Base-by-base conservation (phyloP, 116 monocot species). In the Cymodocea nodosa region DNA sequence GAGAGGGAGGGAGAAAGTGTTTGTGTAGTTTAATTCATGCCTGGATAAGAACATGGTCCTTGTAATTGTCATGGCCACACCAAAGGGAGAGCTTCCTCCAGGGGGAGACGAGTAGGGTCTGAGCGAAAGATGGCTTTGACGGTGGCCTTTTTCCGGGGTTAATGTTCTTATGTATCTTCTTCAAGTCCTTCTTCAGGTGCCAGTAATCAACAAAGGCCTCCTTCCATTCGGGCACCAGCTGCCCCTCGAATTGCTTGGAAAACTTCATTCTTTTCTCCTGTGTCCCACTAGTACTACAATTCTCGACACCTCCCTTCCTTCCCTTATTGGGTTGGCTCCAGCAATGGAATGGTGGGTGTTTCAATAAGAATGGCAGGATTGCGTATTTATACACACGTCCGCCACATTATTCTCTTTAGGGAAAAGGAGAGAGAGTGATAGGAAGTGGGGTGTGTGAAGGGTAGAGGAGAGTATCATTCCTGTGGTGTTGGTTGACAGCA, bases 151-250 rank as follows among this genome's bases (percentile, higher is more conserved):
- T 75, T 73, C 66, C 76, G 12, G 64, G 25, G 25, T 59, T 44
- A 23, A n/a, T 49, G 39, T 60, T 73, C 24, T 64, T 52, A 62
- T 86, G 84, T 74, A 98, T 86, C 75, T 79, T 89, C 75, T 99
- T 92, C 15, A 99, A 67, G 68, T 92, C 92, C 71, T 87, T 99
- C 74, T 92, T 99, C 4, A 99, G 83, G 59, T 80, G 86, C 81
- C 87, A 79, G 66, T 99, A 99, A 65, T 99, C 99, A 8, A 99
- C 93, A 67, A 99, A 99, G 37, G 99, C 99, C 24, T 99, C 87
- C 82, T 92, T 99, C 99, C 99, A 99, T 57, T 99, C 99, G 13
- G 99, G 99, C 53, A 99, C 89, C 19, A 99, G 79, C 77, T 92
- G 93, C 44, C 83, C 99, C 63, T 92, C 89, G 66, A 92, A 92